These are phyloP conservation scores for Aurifilum marmelostoma DNA, from an alignment of 2,329 filamentous ascomycete genomes.

Conservation along the genomic window DNA sequence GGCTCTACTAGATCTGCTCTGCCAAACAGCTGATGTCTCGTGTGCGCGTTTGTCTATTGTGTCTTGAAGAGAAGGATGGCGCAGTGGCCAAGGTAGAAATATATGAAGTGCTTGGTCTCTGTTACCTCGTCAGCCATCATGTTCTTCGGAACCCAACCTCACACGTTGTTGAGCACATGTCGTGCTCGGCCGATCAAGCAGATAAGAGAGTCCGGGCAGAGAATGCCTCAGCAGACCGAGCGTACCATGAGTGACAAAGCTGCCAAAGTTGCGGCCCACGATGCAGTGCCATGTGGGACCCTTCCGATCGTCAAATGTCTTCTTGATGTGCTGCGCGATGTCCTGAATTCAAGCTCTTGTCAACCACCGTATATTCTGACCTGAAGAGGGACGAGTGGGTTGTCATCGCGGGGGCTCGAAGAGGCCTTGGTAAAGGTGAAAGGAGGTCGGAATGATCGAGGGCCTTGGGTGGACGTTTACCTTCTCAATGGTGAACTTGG, in stretches of 20 bases:
- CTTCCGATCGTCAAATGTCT: conserved; percentile 94
- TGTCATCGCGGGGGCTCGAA: background rate
- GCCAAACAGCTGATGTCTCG: background rate
- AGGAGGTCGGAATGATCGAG: background rate
- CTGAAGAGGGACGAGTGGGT: conserved; percentile 5
- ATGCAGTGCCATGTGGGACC: conserved; percentile 99
- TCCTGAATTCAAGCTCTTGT: conserved; percentile 58
- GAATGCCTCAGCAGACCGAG: conserved; percentile 14
- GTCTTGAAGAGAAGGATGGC: conserved; percentile 99
- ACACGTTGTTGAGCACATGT: background rate
- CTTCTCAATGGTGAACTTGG: conserved; percentile 66
- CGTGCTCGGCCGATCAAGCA: background rate
- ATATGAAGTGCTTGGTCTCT: conserved; percentile 99
- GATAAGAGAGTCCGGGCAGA: conserved; percentile 2
- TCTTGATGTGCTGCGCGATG: conserved; percentile 95
- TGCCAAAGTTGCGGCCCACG: conserved; percentile 97
- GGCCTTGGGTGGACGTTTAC: conserved; percentile 38
- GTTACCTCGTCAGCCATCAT: conserved; percentile 31
- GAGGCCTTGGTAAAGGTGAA: background rate
- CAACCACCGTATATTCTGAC: conserved; percentile 11
- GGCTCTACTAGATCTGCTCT: background rate
- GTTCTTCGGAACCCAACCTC: background rate
- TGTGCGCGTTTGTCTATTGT: conserved; percentile 60
- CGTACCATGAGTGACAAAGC: conserved; percentile 96
- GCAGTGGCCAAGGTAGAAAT: conserved; percentile 99